Evolutionary conservation across 495 filamentous ascomycete species (phyloP).

Genomic region (Penicillium goetzii): DNA sequence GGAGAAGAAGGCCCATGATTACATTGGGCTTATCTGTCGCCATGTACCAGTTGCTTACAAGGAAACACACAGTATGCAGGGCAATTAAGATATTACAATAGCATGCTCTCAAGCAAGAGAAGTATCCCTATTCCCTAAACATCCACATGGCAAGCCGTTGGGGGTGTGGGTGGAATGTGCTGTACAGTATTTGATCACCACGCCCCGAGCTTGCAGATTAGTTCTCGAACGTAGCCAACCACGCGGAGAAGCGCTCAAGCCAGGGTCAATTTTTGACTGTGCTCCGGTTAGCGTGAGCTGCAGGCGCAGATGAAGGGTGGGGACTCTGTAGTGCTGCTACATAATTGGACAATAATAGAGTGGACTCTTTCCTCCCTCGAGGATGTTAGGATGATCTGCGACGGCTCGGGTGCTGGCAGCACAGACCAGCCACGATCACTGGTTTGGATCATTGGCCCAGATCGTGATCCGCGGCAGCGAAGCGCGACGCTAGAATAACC

Average conservation of each 20-base stretch:
- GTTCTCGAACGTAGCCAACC: neutral
- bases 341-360: neutral
- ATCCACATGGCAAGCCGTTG: slow-evolving; percentile 16
- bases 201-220: neutral
- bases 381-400: slow-evolving; percentile 11
- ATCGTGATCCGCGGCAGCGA: neutral
- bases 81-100: neutral
- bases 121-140: too few relatives aligned
- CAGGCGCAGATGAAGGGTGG: slow-evolving; percentile 1
- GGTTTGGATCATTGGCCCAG: neutral
- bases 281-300: slow-evolving; percentile 10
- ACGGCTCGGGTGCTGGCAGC: slow-evolving; percentile 11
- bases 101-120: neutral
- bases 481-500: slow-evolving; percentile 10
- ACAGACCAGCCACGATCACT: slow-evolving; percentile 12
- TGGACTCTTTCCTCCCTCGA: neutral
- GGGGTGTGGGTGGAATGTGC: neutral
- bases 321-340: neutral
- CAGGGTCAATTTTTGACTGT: slow-evolving; percentile 6
- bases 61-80: neutral
- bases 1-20: too few relatives aligned
- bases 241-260: neutral
- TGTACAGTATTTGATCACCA: neutral
- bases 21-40: neutral
- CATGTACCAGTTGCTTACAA: neutral